These are phyloP conservation scores for Lipomyces kockii DNA, from an alignment of 805 yeast species.

Conservation along the genomic window DNA sequence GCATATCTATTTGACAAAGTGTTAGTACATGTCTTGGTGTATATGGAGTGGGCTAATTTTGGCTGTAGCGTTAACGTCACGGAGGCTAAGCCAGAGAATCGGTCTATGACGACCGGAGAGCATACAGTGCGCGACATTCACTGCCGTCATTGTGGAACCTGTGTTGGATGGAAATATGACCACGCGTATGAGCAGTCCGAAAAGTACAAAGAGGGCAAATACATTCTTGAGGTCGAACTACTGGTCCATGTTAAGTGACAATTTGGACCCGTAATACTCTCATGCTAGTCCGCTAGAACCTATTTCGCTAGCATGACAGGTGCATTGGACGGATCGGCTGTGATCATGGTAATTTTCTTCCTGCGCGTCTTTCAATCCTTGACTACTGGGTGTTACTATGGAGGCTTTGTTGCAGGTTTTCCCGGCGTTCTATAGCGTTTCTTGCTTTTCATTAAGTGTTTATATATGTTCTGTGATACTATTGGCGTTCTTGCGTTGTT, in stretches of 20 bases:
- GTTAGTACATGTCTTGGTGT: slow-evolving; percentile 37
- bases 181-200: slow-evolving; percentile 53
- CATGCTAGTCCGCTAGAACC: background rate
- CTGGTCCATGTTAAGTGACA: slow-evolving; percentile 25
- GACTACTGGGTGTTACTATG: background rate
- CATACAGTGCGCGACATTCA: slow-evolving; percentile 61
- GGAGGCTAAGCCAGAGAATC: slow-evolving; percentile 47
- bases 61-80: slow-evolving; percentile 49
- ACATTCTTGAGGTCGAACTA: slow-evolving; percentile 55
- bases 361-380: background rate
- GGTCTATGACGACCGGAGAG: slow-evolving; percentile 64
- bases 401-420: background rate
- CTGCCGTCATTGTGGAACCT: slow-evolving; percentile 59
- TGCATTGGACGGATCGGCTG: background rate
- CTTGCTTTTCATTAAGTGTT: background rate
- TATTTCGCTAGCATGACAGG: background rate
- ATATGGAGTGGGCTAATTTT: background rate
- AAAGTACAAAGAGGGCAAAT: slow-evolving; percentile 65
- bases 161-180: slow-evolving; percentile 69
- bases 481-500: background rate
- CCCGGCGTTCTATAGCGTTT: background rate
- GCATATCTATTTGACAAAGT: slow-evolving; percentile 60
- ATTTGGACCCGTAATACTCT: background rate
- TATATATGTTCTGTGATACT: background rate
- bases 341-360: background rate